These are phyloP conservation scores for Claviceps sp. DNA, from an alignment of 2,329 filamentous ascomycete species.

Conservation along the genomic window DNA sequence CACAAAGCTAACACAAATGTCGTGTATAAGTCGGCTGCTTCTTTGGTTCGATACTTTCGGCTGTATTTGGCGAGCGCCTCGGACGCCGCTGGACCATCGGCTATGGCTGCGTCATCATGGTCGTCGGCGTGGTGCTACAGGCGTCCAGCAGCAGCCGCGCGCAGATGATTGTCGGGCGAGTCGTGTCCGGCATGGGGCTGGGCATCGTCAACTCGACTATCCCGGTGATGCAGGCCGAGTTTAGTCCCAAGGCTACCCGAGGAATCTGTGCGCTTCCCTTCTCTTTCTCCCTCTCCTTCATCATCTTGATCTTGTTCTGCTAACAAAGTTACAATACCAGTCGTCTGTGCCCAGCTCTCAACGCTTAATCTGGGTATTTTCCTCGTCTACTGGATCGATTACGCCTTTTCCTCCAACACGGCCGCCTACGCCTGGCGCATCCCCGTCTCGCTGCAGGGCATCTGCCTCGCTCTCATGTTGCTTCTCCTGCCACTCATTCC, in stretches of 20 bases:
- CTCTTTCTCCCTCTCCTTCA: neutral
- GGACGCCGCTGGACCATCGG: constrained; percentile 30
- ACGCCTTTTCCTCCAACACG: constrained; percentile 21
- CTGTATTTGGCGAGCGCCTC: constrained; percentile 25
- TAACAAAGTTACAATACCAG: constrained; percentile 8
- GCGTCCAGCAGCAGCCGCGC: constrained; percentile 27
- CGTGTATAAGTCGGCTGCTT: constrained; percentile 15
- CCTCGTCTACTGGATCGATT: constrained; percentile 33
- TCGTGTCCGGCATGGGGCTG: constrained; percentile 25
- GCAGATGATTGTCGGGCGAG: constrained; percentile 31
- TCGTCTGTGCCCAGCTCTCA: constrained; percentile 32
- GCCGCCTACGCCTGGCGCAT: constrained; percentile 26
- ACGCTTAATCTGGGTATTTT: constrained; percentile 33
- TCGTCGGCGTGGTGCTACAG: constrained; percentile 31
- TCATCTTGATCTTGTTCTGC: neutral
- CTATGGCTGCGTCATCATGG: constrained; percentile 29
- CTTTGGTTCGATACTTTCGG: constrained; percentile 12
- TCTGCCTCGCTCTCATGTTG: constrained; percentile 27
- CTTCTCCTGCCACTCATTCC: constrained; percentile 24
- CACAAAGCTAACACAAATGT: too few relatives aligned
- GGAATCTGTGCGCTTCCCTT: constrained; percentile 15
- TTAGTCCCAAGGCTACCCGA: constrained; percentile 24
- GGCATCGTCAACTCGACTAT: constrained; percentile 2
- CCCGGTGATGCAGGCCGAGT: constrained; percentile 28
- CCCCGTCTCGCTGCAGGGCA: constrained; percentile 27